Evolutionary conservation across 2,329 filamentous ascomycete genomes (phyloP), one percentile per base, ranked within the genome.

Genomic region (Aspergillus hiratsukae): DNA sequence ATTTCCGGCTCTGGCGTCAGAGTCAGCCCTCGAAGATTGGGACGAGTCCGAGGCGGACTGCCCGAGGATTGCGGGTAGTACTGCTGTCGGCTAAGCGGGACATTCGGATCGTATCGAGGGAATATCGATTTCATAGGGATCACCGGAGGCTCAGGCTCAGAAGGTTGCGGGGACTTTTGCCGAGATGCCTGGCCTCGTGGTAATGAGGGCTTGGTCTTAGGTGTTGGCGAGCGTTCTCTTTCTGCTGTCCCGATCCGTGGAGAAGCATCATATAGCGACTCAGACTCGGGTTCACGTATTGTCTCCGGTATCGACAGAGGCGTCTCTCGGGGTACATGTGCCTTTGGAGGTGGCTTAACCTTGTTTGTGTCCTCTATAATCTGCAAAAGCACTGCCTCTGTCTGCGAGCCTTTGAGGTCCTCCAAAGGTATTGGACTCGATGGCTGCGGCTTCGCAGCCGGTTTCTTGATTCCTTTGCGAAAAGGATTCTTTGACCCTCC

Each of bases 121-220:
- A 79, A 78, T 59, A 78, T 78, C 4, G 77, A 78, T 55, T 64
- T 72, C 60, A 79, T 77, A 10, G 74, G 73, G 23, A 71, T 56
- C 3, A 69, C 62, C 0, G 74, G 72, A 3, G 75, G 70, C 9
- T 53, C 57, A 3, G 75, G 70, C 9, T 53, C 57, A 9, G 64
- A 64, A 2, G 62, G 61, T 27, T 59, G 61, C 0, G 60, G 62
- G 19, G 62, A 58, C 51, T 59, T 58, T 4, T 66, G 61, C 2
- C 58, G 63, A 2, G 49, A 48, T 58, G 52, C 23, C 51, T 46
- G 41, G 43, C 2, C 23, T 46, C 14, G 55, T 66, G 48, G 57
- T 60, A 45, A 53, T 61, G 49, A 56, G 54, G 1, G 50, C 35
- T 49, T 51, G 51, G 19, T 64, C 29, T 31, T 40, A 9, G 11